Evolutionary conservation across 495 filamentous ascomycete species (phyloP), one percentile per base, ranked within the genome.

Genomic region (Usnea hakonensis): DNA sequence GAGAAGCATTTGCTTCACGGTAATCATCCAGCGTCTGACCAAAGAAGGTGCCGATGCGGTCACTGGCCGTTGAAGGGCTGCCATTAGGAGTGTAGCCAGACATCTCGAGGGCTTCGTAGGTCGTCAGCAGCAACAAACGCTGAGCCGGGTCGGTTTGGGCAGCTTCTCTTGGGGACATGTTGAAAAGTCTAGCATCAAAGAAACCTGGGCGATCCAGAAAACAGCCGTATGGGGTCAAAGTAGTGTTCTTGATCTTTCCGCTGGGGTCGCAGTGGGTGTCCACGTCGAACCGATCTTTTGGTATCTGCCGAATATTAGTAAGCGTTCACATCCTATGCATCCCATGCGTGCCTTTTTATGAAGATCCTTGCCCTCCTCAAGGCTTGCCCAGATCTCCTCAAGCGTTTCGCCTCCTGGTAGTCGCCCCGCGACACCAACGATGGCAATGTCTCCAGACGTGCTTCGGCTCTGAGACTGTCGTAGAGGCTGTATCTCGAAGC

Each of bases 141-240:
- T 95, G 92, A 74, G 90, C 90, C 1, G 91, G 92, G 70, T 96
- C 92, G 0, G 89, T 91, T 65, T 95, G 89, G 11, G 68, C 62
- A 33, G 71, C 71, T 41, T 75, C 73, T 13, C 69, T 44, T 2
- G 74, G 68, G 14, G 73, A 75, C 67, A 75, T 74, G 21, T 73
- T 72, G 66, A 76, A 76, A 19, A 75, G 71, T 1, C 65, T 65
- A 1, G 71, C 64, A 54, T 77, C 74, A 40, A 77, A 77, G 6
- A 68, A 46, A 19, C 71, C 74, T 0, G 74, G 73, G 0, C 69
- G 40, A 41, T 77, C 68, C 14, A 79, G 61, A n/a, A 74, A 79
- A 64, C 67, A 70, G 10, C 78, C 78, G 54, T 64, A 78, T 1
- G 72, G 75, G 0, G 70, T 77, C 3, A 57, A 38, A 35, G 55